Evolutionary conservation across 768 basidiomycete genomes (phyloP).

Genomic region (Gyrodon lividus): DNA sequence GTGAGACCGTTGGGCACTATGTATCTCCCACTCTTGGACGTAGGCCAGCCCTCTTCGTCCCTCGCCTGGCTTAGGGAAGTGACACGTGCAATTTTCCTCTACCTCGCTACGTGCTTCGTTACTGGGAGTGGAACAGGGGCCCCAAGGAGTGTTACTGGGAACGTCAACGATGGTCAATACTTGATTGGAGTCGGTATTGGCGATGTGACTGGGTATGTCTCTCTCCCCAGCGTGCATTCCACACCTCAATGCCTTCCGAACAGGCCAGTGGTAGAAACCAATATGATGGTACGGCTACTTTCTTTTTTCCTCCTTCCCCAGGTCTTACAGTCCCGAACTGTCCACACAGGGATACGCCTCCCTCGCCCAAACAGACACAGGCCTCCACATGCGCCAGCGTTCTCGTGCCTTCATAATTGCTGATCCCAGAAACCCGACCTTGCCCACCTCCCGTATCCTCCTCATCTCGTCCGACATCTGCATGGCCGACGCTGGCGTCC

Average conservation of each 20-base stretch:
- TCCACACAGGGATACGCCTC: constrained; percentile 61
- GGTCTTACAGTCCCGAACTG: not conserved
- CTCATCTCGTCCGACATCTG: constrained; percentile 84
- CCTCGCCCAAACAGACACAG: constrained; percentile 63
- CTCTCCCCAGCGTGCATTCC: not conserved
- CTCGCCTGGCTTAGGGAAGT: constrained; percentile 33
- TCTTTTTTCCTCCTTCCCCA: not conserved
- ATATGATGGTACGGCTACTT: constrained; percentile 62
- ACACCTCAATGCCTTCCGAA: not conserved
- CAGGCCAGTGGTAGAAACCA: constrained; percentile 78
- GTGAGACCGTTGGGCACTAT: not conserved
- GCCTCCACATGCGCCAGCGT: constrained; percentile 77
- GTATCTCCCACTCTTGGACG: constrained; percentile 22
- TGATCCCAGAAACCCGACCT: constrained; percentile 33
- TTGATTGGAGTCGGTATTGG: constrained; percentile 42
- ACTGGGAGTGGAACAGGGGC: constrained; percentile 31
- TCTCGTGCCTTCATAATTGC: constrained; percentile 77
- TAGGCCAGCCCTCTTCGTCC: constrained; percentile 13
- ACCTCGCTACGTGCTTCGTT: constrained; percentile 44
- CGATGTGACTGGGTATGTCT: constrained; percentile 68
- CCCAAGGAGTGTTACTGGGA: not conserved
- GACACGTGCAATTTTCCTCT: constrained; percentile 42
- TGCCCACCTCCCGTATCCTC: constrained; percentile 57
- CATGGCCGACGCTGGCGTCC: constrained; percentile 78
- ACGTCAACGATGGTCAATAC: constrained; percentile 17